Evolutionary conservation across 495 filamentous ascomycete species (phyloP), one percentile per base, ranked within the genome.

Genomic region (Staphylotrichum longicolle): DNA sequence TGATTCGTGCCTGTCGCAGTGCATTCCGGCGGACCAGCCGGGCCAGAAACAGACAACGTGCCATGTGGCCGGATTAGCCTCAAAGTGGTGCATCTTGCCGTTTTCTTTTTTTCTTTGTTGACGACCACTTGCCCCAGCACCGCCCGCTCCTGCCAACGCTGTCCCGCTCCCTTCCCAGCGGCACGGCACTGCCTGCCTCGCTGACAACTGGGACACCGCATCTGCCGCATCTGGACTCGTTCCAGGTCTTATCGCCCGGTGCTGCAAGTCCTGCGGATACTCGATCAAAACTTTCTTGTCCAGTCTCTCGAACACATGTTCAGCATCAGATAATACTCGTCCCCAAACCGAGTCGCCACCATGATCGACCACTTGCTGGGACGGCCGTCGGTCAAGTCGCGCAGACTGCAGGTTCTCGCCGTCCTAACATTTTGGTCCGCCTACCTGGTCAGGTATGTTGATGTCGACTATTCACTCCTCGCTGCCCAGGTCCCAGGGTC

Each of bases 341-440:
- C 37, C 33, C 33, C 8, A 3, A 40, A 11, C 20, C n/a, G 27
- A 33, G 8, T 30, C 20, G 52, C 30, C 69, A 74, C 44, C 33
- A 81, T 81, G 79, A 72, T 81, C 65, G 94, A 98, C 71, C 94
- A 98, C 78, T 86, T 97, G 57, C 82, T 98, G 42, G 94, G 94
- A 61, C 85, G 90, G 63, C 94, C 94, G 40, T 96, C 92, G 7
- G 87, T 88, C 62, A 86, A 89, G 75, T 96, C 94, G 69, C 88
- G 94, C 60, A 91, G 96, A 68, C 86, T 95, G 32, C 93, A 98
- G 72, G 92, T 98, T 63, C 83, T 97, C 59, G 86, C 89, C 33
- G 94, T 97, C 0, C 81, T 98, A 20, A 83, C 87, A 0, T 95
- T 97, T 68, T 98, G 94, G 95, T 91, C 88, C 14, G 73, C 86